Percentiles rank a stretch among this genome's conserved stretches.
Conservation (phyloP, 768 basidiomycete species). For the Xerocomellus dryophilus region DNA sequence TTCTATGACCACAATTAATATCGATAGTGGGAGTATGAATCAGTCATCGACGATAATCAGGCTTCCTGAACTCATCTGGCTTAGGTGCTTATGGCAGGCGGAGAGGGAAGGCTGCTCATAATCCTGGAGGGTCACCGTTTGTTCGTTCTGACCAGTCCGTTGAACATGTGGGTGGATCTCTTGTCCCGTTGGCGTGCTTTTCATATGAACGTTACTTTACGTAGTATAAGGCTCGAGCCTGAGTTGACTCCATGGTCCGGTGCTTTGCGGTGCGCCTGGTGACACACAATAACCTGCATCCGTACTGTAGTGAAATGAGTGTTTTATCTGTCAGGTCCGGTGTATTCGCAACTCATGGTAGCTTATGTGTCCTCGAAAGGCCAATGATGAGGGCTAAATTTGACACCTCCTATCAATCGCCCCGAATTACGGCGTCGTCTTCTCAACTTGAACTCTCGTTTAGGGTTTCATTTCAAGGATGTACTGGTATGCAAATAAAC, state of each 20-base stretch:
- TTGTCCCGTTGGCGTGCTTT: background rate
- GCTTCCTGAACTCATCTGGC: background rate
- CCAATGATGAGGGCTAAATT: conserved; percentile 7
- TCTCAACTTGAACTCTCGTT: background rate
- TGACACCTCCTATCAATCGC: conserved; percentile 18
- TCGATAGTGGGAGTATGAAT: background rate
- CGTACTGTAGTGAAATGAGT: background rate
- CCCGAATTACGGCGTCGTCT: conserved; percentile 4
- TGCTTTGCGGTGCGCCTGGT: background rate
- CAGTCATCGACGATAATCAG: background rate
- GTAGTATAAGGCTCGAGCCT: background rate
- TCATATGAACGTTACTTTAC: background rate
- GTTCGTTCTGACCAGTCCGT: background rate
- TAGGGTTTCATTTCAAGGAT: background rate
- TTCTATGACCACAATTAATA: background rate
- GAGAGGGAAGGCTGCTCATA: background rate
- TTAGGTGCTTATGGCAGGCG: no score
- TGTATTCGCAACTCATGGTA: background rate
- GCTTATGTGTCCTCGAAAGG: no score
- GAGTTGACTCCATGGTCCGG: background rate
- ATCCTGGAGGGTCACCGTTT: background rate
- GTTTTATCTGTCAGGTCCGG: background rate
- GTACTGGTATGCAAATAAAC: conserved; percentile 7
- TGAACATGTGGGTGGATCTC: background rate
- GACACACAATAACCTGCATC: no score